Base-by-base conservation (phyloP, 1,139 yeast genomes). In the Debaryomyces singareniensis region DNA sequence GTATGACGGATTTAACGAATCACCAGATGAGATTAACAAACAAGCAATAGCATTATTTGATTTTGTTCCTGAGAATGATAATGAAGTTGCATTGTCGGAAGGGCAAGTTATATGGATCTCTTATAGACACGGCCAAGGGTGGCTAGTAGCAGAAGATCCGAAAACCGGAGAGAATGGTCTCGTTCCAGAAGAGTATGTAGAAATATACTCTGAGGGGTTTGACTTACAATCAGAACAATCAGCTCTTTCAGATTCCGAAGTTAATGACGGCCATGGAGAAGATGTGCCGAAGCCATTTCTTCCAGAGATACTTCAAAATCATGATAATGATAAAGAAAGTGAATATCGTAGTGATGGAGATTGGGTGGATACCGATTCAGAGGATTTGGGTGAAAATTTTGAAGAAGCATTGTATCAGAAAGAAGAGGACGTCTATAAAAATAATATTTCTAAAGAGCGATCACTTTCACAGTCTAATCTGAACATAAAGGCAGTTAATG, bases 71-170 rank as follows among this genome's bases (percentile, higher is more conserved):
- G 97, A 91, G 51, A 91, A 91, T 53, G 96, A 86, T 44, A 91
- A 91, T 52, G 99, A 91, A 47, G 77, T 89, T 31, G 76, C 72
- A 10, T 60, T 91, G 25, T 56, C 55, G 5, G 95, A 83, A 45
- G 95, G 96, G 24, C 97, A 91, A 55, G 55, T 75, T 13, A 75
- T 93, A 3, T 81, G 91, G 75, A 82, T 91, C 20, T 77, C 82
- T 36, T 89, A 89, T 53, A 73, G 95, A 38, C 96, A 91, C 52
- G 97, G 97, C 13, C 96, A 91, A 52, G 99, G 99, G 5, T 91
- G 98, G 99, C 68, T 93, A 4, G 97, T 91, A 29, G 97, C 97
- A 0, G 85, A 80, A 43, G 89, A 84, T 47, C 82, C 87, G 0
- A 68, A 55, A 20, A 71, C 82, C 3, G 89, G 87, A 1, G 83